Evolutionary conservation across 208 protist genomes (phyloP), one percentile per base, ranked within the genome.

Genomic region (Jaenimonas drosophilae): DNA sequence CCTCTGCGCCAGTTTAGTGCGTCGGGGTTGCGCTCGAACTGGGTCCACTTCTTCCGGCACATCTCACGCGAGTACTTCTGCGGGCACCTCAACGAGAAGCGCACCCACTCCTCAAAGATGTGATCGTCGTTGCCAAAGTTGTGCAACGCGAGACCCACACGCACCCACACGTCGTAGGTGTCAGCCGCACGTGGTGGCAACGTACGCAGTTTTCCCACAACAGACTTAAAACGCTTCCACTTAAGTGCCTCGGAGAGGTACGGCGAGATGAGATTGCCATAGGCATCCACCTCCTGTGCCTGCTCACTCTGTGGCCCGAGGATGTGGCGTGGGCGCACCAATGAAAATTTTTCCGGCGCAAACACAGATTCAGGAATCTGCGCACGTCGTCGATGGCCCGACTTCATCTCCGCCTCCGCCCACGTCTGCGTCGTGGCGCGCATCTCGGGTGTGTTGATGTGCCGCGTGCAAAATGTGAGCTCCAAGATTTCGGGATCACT

Each of bases 121-220:
- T 84, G 72, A 39, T 87, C 76, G 33, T 91, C 81, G 60, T 82
- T 85, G 56, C 81, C 83, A 53, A 87, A 87, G 64, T 87, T 90
- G 52, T 90, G 81, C 51, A 90, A 68, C 6, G 81, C 81, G 31
- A 90, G 74, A 3, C 81, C 81, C 12, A 90, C 67, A 19, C 81
- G 81, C 12, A 90, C 73, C 77, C 81, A 90, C 31, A 79, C 48
- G 52, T 86, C 81, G 50, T 81, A 87, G 56, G 54, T 66, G 37
- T 78, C 75, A 41, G 81, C 81, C 3, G 71, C 61, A 5, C 52
- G 60, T 16, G 70, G 59, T 4, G 76, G 72, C 43, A 90, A 52
- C 26, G 44, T 59, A 19, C 60, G 70, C 37, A 90, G 58, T 55
- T 79, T 81, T 30, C 42, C 55, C 14, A 82, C 56, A 19, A 76